A percentile compares a stretch with the other conserved stretches of the same genome.
phyloP scores from a whole-genome alignment of 2,329 filamentous ascomycete genomes.

The Aspergillus costaricaensis region DNA sequence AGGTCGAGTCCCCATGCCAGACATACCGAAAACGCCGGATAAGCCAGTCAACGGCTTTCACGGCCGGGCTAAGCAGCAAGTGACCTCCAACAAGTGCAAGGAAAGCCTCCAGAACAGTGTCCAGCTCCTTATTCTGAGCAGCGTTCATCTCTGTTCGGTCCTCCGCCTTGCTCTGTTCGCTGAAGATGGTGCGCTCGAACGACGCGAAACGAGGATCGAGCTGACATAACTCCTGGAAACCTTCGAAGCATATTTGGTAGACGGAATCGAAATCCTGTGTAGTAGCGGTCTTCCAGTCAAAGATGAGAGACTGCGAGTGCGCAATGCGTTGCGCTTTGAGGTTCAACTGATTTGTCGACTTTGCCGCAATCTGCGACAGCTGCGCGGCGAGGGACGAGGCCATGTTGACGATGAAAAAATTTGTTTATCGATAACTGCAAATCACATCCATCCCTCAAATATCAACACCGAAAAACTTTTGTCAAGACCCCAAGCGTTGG shows the following conservation, averaged over 20 bases:
- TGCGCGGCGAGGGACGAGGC: conserved; percentile 87
- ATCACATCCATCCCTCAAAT: conserved; percentile 24
- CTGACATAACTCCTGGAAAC: conserved; percentile 86
- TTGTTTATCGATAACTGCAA: conserved; percentile 17
- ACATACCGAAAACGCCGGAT: conserved; percentile 81
- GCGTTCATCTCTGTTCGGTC: conserved; percentile 83
- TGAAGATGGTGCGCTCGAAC: conserved; percentile 82
- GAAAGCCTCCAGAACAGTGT: conserved; percentile 77
- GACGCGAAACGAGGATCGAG: conserved; percentile 76
- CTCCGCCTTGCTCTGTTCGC: conserved; percentile 85
- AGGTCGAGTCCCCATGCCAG: neutral
- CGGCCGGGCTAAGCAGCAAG: conserved; percentile 78
- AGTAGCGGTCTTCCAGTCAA: conserved; percentile 80
- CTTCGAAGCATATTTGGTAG: conserved; percentile 82
- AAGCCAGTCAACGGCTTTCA: conserved; percentile 94
- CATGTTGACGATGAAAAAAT: conserved; percentile 55
- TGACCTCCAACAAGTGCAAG: conserved; percentile 75
- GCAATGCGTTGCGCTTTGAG: conserved; percentile 88
- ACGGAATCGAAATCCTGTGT: conserved; percentile 88
- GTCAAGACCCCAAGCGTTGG: conserved; percentile 6
- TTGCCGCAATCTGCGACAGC: conserved; percentile 86
- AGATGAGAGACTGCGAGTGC: conserved; percentile 93
- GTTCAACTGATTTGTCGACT: conserved; percentile 87
- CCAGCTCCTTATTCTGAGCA: conserved; percentile 77
- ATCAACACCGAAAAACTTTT: conserved; percentile 6